These are phyloP conservation scores for Ophiocordyceps camponoti-rufipedis DNA, from an alignment of 2,329 filamentous ascomycete species.

Conservation along the genomic window DNA sequence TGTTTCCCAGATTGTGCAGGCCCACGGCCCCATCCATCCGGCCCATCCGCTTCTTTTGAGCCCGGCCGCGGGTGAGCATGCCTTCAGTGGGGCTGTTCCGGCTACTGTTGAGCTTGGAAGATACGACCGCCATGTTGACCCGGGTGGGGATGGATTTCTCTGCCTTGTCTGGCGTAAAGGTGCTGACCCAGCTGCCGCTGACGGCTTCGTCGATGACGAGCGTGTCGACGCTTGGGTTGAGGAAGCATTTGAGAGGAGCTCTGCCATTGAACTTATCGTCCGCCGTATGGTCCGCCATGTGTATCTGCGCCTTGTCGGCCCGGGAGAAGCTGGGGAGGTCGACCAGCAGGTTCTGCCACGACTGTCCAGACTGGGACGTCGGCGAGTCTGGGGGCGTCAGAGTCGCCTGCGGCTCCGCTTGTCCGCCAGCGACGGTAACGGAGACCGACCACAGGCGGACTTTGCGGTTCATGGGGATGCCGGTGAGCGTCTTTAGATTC, in stretches of 20 bases:
- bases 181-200: constrained; percentile 39
- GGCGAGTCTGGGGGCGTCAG: constrained; percentile 24
- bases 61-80: constrained; percentile 51
- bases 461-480: constrained; percentile 51
- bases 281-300: constrained; percentile 43
- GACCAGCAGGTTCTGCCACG: constrained; percentile 24
- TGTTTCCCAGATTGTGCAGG: constrained; percentile 82
- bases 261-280: constrained; percentile 65
- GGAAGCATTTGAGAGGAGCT: constrained; percentile 44
- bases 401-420: constrained; percentile 14
- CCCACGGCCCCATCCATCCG: constrained; percentile 62
- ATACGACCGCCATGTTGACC: constrained; percentile 8
- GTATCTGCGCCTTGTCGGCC: constrained; percentile 9
- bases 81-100: constrained; percentile 49
- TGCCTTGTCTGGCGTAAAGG: constrained; percentile 18
- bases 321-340: constrained; percentile 34
- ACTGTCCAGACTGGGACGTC: constrained; percentile 7
- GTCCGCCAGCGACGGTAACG: constrained; percentile 13
- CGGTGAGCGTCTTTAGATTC: constrained; percentile 48
- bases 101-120: constrained; percentile 29
- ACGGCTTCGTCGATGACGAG: constrained; percentile 73
- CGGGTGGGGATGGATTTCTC: constrained; percentile 18
- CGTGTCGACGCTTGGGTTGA: constrained; percentile 53
- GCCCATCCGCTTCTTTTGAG: constrained; percentile 50
- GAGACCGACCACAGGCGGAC: constrained; percentile 57